Evolutionary conservation across 225 moss, liverwort and hornwort species (phyloP).

Genomic region (Lunularia cruciata): DNA sequence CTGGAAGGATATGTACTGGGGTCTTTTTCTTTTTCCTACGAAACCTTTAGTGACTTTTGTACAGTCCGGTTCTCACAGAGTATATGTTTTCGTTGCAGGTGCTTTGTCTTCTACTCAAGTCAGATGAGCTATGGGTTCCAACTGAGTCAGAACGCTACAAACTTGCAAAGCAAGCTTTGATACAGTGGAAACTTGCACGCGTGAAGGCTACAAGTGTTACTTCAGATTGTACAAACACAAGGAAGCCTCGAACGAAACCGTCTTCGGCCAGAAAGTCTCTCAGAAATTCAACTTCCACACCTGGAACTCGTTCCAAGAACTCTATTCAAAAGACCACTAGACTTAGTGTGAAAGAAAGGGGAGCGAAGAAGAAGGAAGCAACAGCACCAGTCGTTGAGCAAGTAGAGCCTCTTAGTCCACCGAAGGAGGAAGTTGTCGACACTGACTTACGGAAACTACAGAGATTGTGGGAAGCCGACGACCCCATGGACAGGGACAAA

Average conservation of each 20-base stretch:
- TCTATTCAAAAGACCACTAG: slow-evolving; percentile 35
- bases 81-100: slow-evolving; percentile 42
- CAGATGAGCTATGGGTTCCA: slow-evolving; percentile 50
- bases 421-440: slow-evolving; percentile 34
- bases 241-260: slow-evolving; percentile 37
- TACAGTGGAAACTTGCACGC: slow-evolving; percentile 50
- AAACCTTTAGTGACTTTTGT: too few relatives aligned
- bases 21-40: too few relatives aligned
- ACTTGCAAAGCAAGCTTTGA: slow-evolving; percentile 51
- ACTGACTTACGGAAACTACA: slow-evolving; percentile 50
- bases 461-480: slow-evolving; percentile 53
- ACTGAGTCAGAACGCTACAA: slow-evolving; percentile 53
- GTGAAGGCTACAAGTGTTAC: slow-evolving; percentile 33
- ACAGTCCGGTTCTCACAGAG: too few relatives aligned
- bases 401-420: slow-evolving; percentile 22
- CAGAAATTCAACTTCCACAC: slow-evolving; percentile 19
- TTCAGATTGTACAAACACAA: slow-evolving; percentile 41
- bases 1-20: too few relatives aligned
- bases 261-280: slow-evolving; percentile 34
- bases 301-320: slow-evolving; percentile 34
- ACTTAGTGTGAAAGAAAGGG: slow-evolving; percentile 40
- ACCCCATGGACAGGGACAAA: slow-evolving; percentile 36
- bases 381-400: slow-evolving; percentile 27
- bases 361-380: slow-evolving; percentile 38
- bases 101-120: slow-evolving; percentile 46